These are phyloP conservation scores for Citrus glauca DNA, from an alignment of 345 rosid species.

Conservation along the genomic window DNA sequence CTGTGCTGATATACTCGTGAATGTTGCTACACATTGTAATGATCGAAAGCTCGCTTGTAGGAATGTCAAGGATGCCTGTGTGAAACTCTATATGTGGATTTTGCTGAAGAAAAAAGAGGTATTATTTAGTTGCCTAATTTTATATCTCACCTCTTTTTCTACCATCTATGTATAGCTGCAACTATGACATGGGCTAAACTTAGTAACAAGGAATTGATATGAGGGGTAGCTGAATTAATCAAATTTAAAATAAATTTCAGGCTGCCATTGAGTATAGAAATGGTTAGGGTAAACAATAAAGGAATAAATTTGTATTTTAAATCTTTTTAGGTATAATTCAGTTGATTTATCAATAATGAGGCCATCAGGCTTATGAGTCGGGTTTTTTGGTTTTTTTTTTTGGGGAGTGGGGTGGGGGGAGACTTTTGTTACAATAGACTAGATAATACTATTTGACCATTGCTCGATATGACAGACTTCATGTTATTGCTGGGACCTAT, in stretches of 20 bases:
- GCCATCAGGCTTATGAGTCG: too few species aligned
- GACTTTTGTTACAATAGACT: neutral
- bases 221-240: neutral
- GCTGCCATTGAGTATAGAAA: too few species aligned
- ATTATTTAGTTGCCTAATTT: neutral
- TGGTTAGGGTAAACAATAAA: neutral
- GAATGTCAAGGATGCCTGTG: constrained; percentile 76
- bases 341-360: neutral
- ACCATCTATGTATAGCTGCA: neutral
- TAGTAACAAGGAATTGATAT: neutral
- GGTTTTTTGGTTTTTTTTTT: too few species aligned
- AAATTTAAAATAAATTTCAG: neutral
- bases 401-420: too few species aligned
- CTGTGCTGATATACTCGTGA: constrained; percentile 40
- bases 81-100: constrained; percentile 79
- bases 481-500: neutral
- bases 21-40: constrained; percentile 64
- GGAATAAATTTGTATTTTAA: neutral
- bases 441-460: neutral
- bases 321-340: neutral
- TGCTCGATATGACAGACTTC: neutral
- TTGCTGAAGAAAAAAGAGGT: constrained; percentile 73
- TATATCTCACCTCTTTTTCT: neutral
- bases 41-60: constrained; percentile 64
- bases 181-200: neutral